Base-by-base conservation (phyloP, 441 rosid genomes). In the Capsella rubella region DNA sequence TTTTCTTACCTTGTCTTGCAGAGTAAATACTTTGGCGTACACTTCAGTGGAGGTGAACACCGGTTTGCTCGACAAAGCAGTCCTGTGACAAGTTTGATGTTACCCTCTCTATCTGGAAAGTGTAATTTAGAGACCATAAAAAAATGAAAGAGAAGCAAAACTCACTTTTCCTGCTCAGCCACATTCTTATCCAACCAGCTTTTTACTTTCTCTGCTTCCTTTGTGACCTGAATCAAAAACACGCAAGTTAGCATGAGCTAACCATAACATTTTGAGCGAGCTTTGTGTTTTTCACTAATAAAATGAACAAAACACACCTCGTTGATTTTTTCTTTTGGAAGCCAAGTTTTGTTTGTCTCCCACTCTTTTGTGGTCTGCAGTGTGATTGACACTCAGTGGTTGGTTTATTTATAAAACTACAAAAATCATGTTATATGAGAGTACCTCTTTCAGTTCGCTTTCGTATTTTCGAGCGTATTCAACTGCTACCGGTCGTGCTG, bases 161-260 rank as follows among this genome's bases (percentile, higher is more conserved):
- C 86, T 85, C 79, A 91, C 96, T 84, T 87, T 73, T 82, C 85
- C 84, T 93, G 99, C 80, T 87, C 93, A 53, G 87, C 82, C 78
- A 84, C 97, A 83, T 82, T 90, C 90, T 88, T 90, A 56, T 86
- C 90, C 78, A 96, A 78, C 99, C 99, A 96, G 80, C 80, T 81
- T 79, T 85, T 86, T 65, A 90, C 77, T 79, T 87, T 87, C 46
- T 91, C 87, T 69, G 81, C 84, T 74, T 83, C 92, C 61, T 74
- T 83, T 42, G 76, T 51, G 59, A 93, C 87, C 99, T 95, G 79
- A 53, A 15, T 18, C 49, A 67, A 57, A 13, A 7, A 64, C 25
- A 64, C 66, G 31, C 18, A 64, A 56, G 59, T 66, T 3, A 62
- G 54, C 59, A 66, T 25, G 28, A 51, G 63, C 4, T 65, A 69